Evolutionary conservation across 2,329 filamentous ascomycete species (phyloP).

Genomic region (Eutypa lata): DNA sequence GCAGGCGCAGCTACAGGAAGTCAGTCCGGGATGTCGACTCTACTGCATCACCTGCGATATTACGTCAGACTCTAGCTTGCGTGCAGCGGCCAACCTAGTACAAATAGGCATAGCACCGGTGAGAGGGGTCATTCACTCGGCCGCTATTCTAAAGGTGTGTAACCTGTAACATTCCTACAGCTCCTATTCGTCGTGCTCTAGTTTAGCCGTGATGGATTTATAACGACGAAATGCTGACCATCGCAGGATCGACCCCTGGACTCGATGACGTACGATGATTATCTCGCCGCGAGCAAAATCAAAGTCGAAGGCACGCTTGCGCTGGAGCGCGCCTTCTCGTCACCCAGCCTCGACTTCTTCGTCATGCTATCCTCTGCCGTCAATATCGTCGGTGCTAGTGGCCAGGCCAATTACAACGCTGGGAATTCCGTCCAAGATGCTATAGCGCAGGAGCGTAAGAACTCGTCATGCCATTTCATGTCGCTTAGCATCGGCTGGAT

Average conservation of each 20-base stretch:
- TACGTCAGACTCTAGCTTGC: conserved; percentile 4
- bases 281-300: conserved; percentile 1
- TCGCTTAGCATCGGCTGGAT: conserved; percentile 11
- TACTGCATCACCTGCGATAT: conserved; percentile 7
- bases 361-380: conserved; percentile 8
- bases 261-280: conserved; percentile 10
- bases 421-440: conserved; percentile 14
- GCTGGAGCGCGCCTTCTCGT: conserved; percentile 2
- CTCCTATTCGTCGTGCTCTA: neutral
- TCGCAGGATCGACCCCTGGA: conserved; percentile 10
- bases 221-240: neutral
- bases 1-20: conserved; percentile 2
- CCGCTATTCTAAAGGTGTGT: conserved; percentile 11
- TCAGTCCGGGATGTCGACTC: conserved; percentile 5
- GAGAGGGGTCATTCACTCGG: conserved; percentile 10
- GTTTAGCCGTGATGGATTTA: neutral
- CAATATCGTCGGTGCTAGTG: conserved; percentile 8
- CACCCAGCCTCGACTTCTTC: conserved; percentile 6
- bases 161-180: neutral
- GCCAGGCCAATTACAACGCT: conserved; percentile 14
- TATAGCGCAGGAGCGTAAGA: conserved; percentile 2
- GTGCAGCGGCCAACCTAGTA: neutral
- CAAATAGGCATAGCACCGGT: conserved; percentile 8
- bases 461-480: conserved; percentile 5
- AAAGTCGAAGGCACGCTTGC: conserved; percentile 10